Evolutionary conservation across 768 basidiomycete species (phyloP), one percentile per base, ranked within the genome.

Genomic region (Auriscalpium vulgare): DNA sequence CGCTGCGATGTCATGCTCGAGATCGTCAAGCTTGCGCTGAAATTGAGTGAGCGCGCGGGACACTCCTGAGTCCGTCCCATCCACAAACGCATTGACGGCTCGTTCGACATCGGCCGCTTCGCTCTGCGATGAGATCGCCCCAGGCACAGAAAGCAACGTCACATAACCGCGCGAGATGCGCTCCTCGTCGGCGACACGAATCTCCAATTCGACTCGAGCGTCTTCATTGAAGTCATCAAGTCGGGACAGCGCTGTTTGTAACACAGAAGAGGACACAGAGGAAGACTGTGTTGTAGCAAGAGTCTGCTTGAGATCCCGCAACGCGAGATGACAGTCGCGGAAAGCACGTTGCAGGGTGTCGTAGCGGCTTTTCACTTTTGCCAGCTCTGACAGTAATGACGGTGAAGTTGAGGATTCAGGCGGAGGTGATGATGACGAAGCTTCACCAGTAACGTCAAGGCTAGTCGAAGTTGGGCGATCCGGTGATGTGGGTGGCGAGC

Each of bases 151-250:
- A 11, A 91, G 71, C n/a, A 90, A 66, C 0, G 85, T 82, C 61
- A 84, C 81, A 57, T 83, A 91, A 3, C 88, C 88, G 8, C 75
- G 76, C 8, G 74, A 72, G 0, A 85, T 73, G 13, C 91, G 75
- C 10, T 75, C 77, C 59, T 88, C 88, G 64, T 93, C 90, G 2
- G 85, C 78, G 10, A 84, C 71, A 21, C 82, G 79, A 43, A 92
- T 91, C 70, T 92, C 90, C 19, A 93, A 71, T 65, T 92, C 90
- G 10, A 93, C 90, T 1, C 87, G 81, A 1, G 82, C 82, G 60
- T 91, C 90, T 65, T 91, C 90, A 5, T 80, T 80, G 64, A 79
- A 88, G 65, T 93, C 87, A 53, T 82, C 75, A 45, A 93, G 73
- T 8, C 89, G 75, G 23, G 80, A 74, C 16, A 87, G 69, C 6